Conservation (phyloP, 805 yeast species). For the Candida gorgasii region DNA sequence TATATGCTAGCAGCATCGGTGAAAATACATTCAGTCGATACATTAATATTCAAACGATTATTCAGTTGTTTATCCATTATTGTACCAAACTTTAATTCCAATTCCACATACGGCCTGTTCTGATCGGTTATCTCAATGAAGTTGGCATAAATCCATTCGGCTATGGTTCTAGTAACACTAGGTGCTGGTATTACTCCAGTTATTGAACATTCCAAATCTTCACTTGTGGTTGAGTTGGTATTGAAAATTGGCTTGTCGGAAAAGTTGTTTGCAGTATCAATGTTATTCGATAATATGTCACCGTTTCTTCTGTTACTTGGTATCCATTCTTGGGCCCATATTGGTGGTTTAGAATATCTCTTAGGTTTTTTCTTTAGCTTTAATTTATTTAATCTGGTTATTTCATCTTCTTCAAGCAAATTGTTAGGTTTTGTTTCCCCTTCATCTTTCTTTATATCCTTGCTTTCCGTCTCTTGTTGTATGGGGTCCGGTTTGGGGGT, state of each 20-base stretch:
- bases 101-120: constrained; percentile 57
- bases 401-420: constrained; percentile 26
- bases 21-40: constrained; percentile 65
- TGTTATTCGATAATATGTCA: neutral
- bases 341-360: constrained; percentile 65
- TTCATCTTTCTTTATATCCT: constrained; percentile 1
- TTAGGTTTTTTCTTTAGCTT: constrained; percentile 49
- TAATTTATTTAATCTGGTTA: constrained; percentile 24
- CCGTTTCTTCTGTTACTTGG: constrained; percentile 27
- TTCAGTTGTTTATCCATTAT: constrained; percentile 66
- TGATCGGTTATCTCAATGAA: constrained; percentile 61
- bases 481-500: neutral
- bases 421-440: neutral
- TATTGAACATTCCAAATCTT: constrained; percentile 52
- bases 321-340: constrained; percentile 81
- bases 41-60: constrained; percentile 61
- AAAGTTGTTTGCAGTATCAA: neutral
- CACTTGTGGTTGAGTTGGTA: constrained; percentile 29
- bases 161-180: constrained; percentile 75
- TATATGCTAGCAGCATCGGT: constrained; percentile 56
- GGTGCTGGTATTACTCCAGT: constrained; percentile 79
- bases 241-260: constrained; percentile 33
- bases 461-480: neutral
- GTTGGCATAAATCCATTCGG: constrained; percentile 89
- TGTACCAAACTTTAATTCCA: constrained; percentile 74